Base-by-base conservation (phyloP, 345 rosid species). In the Xanthoceras sorbifolium region DNA sequence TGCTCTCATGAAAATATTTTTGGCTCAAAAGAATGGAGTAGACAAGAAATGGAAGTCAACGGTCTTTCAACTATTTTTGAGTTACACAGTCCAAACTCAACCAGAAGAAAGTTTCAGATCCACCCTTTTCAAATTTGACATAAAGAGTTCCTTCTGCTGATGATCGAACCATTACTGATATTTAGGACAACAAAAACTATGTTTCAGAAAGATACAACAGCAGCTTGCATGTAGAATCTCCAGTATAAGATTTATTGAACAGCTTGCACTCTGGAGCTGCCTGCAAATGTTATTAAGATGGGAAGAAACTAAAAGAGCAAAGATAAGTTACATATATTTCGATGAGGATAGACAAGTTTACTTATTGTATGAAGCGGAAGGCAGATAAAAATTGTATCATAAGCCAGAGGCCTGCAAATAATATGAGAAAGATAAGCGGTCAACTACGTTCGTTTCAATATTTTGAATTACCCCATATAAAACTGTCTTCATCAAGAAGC, bases 301-400 rank as follows among this genome's bases (percentile, higher is more conserved):
- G 28, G 71, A 67, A 79, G 40, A 34, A 23, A 67, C 5, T 28
- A 29, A 25, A 42, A 29, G 23, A 40, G 61, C 22, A 31, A 8
- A 72, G 22, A 28, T 14, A 31, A 3, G 38, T 31, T 64, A 12
- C 18, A 31, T 38, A 60, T 22, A 7, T 18, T 34, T 60, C 25
- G 54, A 67, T 20, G 34, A 64, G 50, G 25, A 22, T 48, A 64
- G 48, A 34, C 23, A 3, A 17, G 63, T 32, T 61, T 25, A 60
- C 54, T 60, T 48, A 50, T 64, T 61, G 23, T 62, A n/a, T 32
- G 17, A 68, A 46, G 57, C 22, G 20, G 62, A 73, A 73, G 74
- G 63, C 57, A 61, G 36, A 73, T 61, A 22, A 4, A 61, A 31
- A 36, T 61, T 69, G 57, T 64, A 31, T 46, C 22, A 63, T 26